phyloP scores from a whole-genome alignment of 1,139 yeast genomes.

The Yamadazyma songkhlaensis region DNA sequence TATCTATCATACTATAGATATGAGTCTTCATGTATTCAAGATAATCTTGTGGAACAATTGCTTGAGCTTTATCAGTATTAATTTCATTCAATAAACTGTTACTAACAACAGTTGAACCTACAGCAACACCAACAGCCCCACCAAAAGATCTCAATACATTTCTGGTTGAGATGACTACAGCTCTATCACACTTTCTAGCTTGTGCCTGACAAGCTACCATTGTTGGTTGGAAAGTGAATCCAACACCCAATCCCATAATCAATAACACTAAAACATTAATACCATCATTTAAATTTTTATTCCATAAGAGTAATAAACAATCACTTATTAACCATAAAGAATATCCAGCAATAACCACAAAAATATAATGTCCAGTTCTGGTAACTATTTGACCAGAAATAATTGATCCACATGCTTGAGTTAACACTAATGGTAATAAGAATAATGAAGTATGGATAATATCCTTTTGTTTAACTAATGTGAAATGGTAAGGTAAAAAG shows the following conservation, averaged over 20 bases:
- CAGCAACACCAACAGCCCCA: conserved; percentile 41
- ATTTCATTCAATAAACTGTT: conserved; percentile 14
- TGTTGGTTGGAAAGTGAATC: conserved; percentile 35
- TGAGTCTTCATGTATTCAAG: background rate
- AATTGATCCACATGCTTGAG: conserved; percentile 40
- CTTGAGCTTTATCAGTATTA: conserved; percentile 4
- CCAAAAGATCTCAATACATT: conserved; percentile 55
- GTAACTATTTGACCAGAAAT: conserved; percentile 45
- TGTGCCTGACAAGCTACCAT: conserved; percentile 58
- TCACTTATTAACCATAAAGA: conserved; percentile 41
- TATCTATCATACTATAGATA: background rate
- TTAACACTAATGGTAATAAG: conserved; percentile 41
- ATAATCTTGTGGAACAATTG: conserved; percentile 11
- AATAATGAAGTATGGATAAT: conserved; percentile 39
- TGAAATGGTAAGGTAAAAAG: conserved; percentile 51
- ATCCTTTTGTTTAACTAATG: conserved; percentile 42
- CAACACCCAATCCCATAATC: conserved; percentile 48
- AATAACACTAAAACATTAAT: conserved; percentile 33
- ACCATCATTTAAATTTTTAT: conserved; percentile 26
- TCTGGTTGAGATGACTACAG: conserved; percentile 55
- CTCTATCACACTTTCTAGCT: conserved; percentile 48
- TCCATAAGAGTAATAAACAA: conserved; percentile 39
- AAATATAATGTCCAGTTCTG: conserved; percentile 42
- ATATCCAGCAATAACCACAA: conserved; percentile 43
- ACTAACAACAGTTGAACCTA: conserved; percentile 23